Conservation (phyloP, 139 green algal genomes). For the Chlorella ohadii region DNA sequence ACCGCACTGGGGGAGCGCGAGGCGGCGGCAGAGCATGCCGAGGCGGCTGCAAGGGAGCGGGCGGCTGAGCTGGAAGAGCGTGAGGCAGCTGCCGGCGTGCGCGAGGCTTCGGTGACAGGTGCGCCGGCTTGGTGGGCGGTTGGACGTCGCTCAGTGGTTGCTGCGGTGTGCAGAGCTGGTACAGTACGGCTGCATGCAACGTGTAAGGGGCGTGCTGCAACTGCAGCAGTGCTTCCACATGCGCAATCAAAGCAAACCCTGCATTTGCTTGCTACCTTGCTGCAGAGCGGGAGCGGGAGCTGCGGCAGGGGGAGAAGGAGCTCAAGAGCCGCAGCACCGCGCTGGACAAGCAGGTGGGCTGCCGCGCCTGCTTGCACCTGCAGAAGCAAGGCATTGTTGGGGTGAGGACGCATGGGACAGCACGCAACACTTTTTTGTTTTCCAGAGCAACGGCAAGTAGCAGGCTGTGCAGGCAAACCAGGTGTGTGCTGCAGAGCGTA, state of each 20-base stretch:
- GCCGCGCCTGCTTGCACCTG: background rate
- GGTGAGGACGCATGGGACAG: too few relatives aligned
- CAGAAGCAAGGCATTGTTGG: too few relatives aligned
- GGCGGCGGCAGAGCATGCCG: background rate
- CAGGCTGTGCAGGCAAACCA: too few relatives aligned
- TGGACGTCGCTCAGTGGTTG: background rate
- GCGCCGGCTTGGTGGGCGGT: background rate
- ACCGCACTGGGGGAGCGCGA: constrained; percentile 10
- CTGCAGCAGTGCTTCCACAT: too few relatives aligned
- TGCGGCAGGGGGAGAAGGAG: constrained; percentile 2
- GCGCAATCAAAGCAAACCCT: too few relatives aligned
- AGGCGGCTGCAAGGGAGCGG: background rate
- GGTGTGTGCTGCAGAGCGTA: too few relatives aligned
- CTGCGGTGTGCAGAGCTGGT: too few relatives aligned
- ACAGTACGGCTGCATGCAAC: too few relatives aligned
- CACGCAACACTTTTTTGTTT: too few relatives aligned
- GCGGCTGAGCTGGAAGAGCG: background rate
- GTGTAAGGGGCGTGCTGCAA: too few relatives aligned
- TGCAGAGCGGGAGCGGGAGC: constrained; percentile 22
- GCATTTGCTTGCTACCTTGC: background rate
- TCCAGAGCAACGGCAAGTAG: too few relatives aligned
- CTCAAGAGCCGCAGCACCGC: background rate
- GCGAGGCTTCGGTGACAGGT: constrained; percentile 20
- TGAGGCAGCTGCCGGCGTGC: background rate
- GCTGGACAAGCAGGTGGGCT: background rate